Percentiles rank a stretch among this genome's conserved stretches.
phyloP scores from a whole-genome alignment of 2,329 filamentous ascomycete genomes.

The Exophiala lecanii-corni region DNA sequence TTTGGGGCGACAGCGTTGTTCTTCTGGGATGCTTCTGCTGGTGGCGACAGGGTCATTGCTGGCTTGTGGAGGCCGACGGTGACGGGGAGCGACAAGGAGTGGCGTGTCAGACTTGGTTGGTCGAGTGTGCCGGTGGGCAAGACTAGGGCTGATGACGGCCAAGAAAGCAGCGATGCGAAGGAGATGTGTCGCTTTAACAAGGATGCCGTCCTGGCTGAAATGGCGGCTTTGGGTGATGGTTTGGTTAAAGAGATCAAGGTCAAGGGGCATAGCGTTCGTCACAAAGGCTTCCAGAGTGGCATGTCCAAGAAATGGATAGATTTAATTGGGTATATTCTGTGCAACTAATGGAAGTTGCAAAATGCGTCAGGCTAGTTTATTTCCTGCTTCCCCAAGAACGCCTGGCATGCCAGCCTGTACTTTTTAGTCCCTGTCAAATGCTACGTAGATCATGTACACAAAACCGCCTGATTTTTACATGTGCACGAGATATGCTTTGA shows the following conservation, averaged over 20 bases:
- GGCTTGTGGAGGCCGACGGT: slow-evolving; percentile 62
- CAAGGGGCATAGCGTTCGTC: no score
- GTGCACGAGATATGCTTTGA: no score
- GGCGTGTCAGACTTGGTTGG: slow-evolving; percentile 68
- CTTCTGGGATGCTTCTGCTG: slow-evolving; percentile 61
- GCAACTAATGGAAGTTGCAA: no score
- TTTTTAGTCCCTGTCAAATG: no score
- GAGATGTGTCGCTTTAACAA: slow-evolving; percentile 61
- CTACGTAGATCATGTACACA: no score
- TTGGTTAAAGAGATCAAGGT: slow-evolving; percentile 22
- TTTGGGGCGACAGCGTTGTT: slow-evolving; percentile 72
- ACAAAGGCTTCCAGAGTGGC: no score
- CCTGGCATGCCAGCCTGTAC: no score
- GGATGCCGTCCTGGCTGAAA: slow-evolving; percentile 65
- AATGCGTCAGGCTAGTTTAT: no score
- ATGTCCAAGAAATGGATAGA: no score
- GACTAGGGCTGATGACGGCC: slow-evolving; percentile 28
- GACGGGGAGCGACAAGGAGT: slow-evolving; percentile 49
- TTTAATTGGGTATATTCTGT: no score
- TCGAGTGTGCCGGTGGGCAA: slow-evolving; percentile 54
- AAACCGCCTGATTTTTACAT: no score
- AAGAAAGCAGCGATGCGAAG: slow-evolving; percentile 35
- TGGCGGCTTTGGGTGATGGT: slow-evolving; percentile 52
- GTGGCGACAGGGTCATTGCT: slow-evolving; percentile 45
- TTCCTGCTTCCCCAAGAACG: no score